phyloP scores from a whole-genome alignment of 257 asterid genomes.

The Solanum chiquidenum region DNA sequence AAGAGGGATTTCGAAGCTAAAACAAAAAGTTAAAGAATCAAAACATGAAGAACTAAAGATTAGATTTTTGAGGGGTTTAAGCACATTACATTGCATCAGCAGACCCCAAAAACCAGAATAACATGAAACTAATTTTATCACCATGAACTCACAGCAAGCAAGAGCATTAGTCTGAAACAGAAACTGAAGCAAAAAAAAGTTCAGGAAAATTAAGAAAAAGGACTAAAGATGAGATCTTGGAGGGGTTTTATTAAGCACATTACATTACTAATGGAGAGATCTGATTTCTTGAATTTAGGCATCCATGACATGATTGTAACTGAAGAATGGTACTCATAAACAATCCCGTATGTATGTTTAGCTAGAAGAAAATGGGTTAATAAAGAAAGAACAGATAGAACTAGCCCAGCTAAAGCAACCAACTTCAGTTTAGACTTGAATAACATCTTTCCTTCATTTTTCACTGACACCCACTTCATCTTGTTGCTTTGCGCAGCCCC shows the following conservation, averaged over 20 bases:
- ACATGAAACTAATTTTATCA: neutral
- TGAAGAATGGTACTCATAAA: constrained; percentile 75
- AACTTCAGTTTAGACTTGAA: constrained; percentile 75
- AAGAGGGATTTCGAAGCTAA: neutral
- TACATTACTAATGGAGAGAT: constrained; percentile 44
- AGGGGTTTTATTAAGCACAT: neutral
- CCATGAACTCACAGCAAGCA: neutral
- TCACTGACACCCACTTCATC: constrained; percentile 40
- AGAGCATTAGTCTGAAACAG: neutral
- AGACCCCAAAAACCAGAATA: neutral
- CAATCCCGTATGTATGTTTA: constrained; percentile 57
- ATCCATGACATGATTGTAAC: constrained; percentile 89
- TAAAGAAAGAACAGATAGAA: constrained; percentile 69
- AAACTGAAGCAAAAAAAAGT: neutral
- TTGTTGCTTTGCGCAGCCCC: neutral
- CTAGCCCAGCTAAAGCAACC: constrained; percentile 71
- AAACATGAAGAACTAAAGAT: constrained; percentile 5
- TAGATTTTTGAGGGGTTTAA: constrained; percentile 9
- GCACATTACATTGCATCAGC: constrained; percentile 28
- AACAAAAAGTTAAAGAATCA: neutral
- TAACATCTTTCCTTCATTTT: constrained; percentile 48
- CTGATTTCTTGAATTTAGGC: constrained; percentile 60
- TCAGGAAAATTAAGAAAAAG: neutral
- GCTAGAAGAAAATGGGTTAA: constrained; percentile 83
- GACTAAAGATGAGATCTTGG: constrained; percentile 20